Base-by-base conservation (phyloP, 2,329 filamentous ascomycete species). In the Spiromastix sp. region DNA sequence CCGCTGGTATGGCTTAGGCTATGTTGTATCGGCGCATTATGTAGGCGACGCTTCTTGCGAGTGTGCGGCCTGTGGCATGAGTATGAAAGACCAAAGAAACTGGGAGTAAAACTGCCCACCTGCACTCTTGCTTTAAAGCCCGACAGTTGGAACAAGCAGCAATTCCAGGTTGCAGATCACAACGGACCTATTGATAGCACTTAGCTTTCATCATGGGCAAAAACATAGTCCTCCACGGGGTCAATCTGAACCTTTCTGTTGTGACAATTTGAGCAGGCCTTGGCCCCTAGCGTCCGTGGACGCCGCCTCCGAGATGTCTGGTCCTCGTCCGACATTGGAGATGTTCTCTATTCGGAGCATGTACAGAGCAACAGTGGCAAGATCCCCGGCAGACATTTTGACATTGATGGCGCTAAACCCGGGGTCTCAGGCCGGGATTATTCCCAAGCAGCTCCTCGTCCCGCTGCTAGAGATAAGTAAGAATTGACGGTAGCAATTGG, bases 41-140 rank as follows among this genome's bases (percentile, higher is more conserved):
- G n/a, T n/a, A n/a, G n/a, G n/a, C 34, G 34, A 6, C 34, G 34
- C 12, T 28, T 12, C 21, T 36, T 36, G 18, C 34, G 26, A 12
- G 27, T 36, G 8, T 36, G 34, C 12, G 34, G 34, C 15, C 34
- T 36, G 22, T 13, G 10, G 7, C 3, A 36, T 36, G 18, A 36
- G 34, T 20, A 26, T 11, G 12, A n/a, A 5, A 22, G 4, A 11
- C 18, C 6, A 22, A 31, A 31, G 6, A n/a, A 9, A 11, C 25
- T 11, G 17, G 9, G 15, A 10, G 10, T 13, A 16, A 13, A 20
- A 18, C 17, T 16, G 30, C 27, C 15, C 17, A 36, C 34, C 21
- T 36, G 34, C 34, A 36, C 30, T 36, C 34, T 18, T 36, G 34
- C n/a, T 36, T 36, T 16, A 31, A 1, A 15, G 3, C 21, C 34